Evolutionary conservation across 2,329 filamentous ascomycete genomes (phyloP).

Genomic region (Phyllosticta ampelicida): DNA sequence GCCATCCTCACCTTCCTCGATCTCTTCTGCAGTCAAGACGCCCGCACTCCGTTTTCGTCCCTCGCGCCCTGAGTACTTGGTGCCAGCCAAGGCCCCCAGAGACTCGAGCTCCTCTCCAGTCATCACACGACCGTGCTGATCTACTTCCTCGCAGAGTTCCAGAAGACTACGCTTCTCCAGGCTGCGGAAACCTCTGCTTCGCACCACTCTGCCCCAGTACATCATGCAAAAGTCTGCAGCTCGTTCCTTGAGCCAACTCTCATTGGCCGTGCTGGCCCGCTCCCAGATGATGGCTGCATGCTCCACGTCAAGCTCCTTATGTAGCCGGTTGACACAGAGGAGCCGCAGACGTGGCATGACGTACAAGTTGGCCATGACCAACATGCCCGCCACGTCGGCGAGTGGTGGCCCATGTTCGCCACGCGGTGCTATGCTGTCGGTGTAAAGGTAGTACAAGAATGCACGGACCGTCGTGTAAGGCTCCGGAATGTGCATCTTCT

Average conservation of each 20-base stretch:
- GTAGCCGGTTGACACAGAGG: slow-evolving; percentile 80
- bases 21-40: slow-evolving; percentile 29
- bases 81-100: slow-evolving; percentile 43
- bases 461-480: slow-evolving; percentile 89
- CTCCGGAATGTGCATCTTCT: slow-evolving; percentile 95
- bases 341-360: slow-evolving; percentile 89
- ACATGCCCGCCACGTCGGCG: slow-evolving; percentile 79
- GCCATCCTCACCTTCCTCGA: slow-evolving; percentile 32
- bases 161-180: slow-evolving; percentile 71
- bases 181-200: slow-evolving; percentile 75
- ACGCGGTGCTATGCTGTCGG: slow-evolving; percentile 62
- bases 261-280: slow-evolving; percentile 75
- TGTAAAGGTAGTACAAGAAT: slow-evolving; percentile 94
- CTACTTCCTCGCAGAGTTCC: slow-evolving; percentile 86
- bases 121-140: slow-evolving; percentile 83
- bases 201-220: slow-evolving; percentile 89
- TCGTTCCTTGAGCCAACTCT: slow-evolving; percentile 86
- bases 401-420: slow-evolving; percentile 46
- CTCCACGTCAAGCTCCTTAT: slow-evolving; percentile 84
- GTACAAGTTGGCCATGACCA: slow-evolving; percentile 97
- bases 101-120: slow-evolving; percentile 72
- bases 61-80: slow-evolving; percentile 24
- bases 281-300: slow-evolving; percentile 97
- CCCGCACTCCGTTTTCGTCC: slow-evolving; percentile 34
- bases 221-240: slow-evolving; percentile 82